Percentiles rank a stretch among this genome's conserved stretches.
Conservation (phyloP, 2,329 filamentous ascomycete species). For the Aspergillus bombycis region DNA sequence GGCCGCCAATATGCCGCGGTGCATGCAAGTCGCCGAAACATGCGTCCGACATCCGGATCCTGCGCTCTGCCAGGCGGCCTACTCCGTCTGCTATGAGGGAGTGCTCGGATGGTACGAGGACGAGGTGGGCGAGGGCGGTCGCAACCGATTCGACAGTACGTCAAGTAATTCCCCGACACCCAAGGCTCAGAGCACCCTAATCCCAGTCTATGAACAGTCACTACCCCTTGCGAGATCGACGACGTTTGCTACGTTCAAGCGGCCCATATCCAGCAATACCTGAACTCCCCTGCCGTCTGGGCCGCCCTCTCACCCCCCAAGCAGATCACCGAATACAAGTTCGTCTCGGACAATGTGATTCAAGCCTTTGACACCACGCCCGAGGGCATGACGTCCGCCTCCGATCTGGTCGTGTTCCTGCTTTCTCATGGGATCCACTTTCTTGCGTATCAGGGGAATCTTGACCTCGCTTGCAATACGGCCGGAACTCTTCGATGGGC, state of each 20-base stretch:
- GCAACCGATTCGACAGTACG: constrained; percentile 31
- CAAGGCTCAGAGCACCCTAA: no score
- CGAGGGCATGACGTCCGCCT: constrained; percentile 18
- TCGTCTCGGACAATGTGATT: constrained; percentile 13
- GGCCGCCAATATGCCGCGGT: constrained; percentile 49
- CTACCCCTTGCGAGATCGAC: constrained; percentile 22
- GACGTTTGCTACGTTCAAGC: constrained; percentile 25
- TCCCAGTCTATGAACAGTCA: constrained; percentile 17
- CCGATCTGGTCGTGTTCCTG: constrained; percentile 2
- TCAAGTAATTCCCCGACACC: neutral
- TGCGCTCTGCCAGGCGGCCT: constrained; percentile 22
- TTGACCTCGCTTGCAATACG: constrained; percentile 32
- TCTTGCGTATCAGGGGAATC: constrained; percentile 29
- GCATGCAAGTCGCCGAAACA: constrained; percentile 44
- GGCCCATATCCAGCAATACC: constrained; percentile 22
- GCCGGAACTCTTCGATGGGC: constrained; percentile 30
- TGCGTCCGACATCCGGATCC: constrained; percentile 31
- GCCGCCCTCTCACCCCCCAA: constrained; percentile 20
- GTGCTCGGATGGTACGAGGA: constrained; percentile 23
- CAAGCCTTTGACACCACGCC: constrained; percentile 18
- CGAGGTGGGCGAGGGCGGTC: constrained; percentile 23
- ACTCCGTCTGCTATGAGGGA: constrained; percentile 19
- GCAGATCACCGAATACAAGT: constrained; percentile 17
- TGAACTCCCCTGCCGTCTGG: constrained; percentile 24
- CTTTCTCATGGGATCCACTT: constrained; percentile 23